Evolutionary conservation across 1,284 basidiomycete species (phyloP).

Genomic region (Trichosporon sp.): DNA sequence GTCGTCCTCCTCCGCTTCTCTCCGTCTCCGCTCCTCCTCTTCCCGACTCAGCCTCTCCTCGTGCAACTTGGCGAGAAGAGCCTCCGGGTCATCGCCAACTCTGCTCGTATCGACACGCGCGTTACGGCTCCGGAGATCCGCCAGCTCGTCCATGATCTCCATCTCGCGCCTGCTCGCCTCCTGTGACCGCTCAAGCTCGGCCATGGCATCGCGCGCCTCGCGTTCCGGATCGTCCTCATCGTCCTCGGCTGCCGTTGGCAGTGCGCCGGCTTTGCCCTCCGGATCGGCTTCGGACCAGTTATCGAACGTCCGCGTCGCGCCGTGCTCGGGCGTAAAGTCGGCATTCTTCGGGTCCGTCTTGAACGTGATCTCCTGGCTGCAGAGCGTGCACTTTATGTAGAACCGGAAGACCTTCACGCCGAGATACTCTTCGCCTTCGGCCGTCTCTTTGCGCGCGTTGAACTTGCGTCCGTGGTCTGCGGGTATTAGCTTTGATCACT

Average conservation of each 20-base stretch:
- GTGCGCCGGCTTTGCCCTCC: conserved; percentile 28
- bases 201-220: conserved; percentile 78
- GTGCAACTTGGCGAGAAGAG: conserved; percentile 38
- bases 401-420: conserved; percentile 72
- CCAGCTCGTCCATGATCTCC: conserved; percentile 93
- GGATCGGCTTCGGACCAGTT: conserved; percentile 41
- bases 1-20: conserved; percentile 86
- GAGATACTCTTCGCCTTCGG: conserved; percentile 93
- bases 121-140: conserved; percentile 79
- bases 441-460: conserved; percentile 97
- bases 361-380: conserved; percentile 98
- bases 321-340: conserved; percentile 86
- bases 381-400: conserved; percentile 65
- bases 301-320: conserved; percentile 90
- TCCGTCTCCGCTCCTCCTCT: conserved; percentile 51
- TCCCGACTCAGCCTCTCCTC: conserved; percentile 50
- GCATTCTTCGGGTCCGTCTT: conserved; percentile 99
- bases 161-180: conserved; percentile 92
- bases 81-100: conserved; percentile 45
- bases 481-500: not conserved
- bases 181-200: conserved; percentile 85
- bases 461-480: conserved; percentile 89
- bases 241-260: conserved; percentile 47
- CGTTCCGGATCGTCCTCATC: conserved; percentile 44
- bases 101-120: conserved; percentile 80